Base-by-base conservation (phyloP, 2,329 filamentous ascomycete species). In the Aureobasidium namibiae region DNA sequence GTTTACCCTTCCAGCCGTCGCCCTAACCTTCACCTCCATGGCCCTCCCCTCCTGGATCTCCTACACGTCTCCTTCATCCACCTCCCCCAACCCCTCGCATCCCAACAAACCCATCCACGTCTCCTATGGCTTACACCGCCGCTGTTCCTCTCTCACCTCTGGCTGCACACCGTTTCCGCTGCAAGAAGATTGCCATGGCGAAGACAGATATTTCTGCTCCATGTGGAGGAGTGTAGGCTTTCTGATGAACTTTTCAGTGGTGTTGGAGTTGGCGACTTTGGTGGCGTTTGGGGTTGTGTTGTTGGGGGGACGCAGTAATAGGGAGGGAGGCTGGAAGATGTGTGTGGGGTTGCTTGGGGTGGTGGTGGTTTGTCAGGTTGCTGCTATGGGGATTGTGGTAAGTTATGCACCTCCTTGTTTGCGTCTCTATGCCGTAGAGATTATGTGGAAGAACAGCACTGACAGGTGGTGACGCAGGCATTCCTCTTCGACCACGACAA, bases 151-250 rank as follows among this genome's bases (percentile, higher is more conserved):
- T 60, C 76, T 89, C 60, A 82, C 82, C 45, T 7, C 13, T n/a
- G 78, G 83, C 52, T 92, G 88, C 72, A 77, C 78, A 24, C 74
- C 77, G 33, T 94, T 91, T 72, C 90, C 90, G 3, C 78, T 80
- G 63, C 75, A 81, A 57, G 78, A 82, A 60, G 85, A 90, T 70
- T 92, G 89, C 73, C 75, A 77, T 59, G 81, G 79, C 65, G 81
- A 85, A 64, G 82, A 86, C 65, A 80, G 84, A 54, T 84, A 85
- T 68, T 96, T 97, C 75, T 97, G 94, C 78, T 88, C 85, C 67
- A 88, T 95, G 81, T 99, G 92, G 92, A 83, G 89, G 61, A 90
- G 85, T 26, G 85, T 90, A 36, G 91, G 89, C 24, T 97, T 96
- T 74, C 75, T 96, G 64, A 90, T 95, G 76, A 89, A 86, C 56